A percentile compares a stretch with the other conserved stretches of the same genome.
Evolutionary conservation across 768 basidiomycete species (phyloP).

Genomic region (Calocera viscosa): DNA sequence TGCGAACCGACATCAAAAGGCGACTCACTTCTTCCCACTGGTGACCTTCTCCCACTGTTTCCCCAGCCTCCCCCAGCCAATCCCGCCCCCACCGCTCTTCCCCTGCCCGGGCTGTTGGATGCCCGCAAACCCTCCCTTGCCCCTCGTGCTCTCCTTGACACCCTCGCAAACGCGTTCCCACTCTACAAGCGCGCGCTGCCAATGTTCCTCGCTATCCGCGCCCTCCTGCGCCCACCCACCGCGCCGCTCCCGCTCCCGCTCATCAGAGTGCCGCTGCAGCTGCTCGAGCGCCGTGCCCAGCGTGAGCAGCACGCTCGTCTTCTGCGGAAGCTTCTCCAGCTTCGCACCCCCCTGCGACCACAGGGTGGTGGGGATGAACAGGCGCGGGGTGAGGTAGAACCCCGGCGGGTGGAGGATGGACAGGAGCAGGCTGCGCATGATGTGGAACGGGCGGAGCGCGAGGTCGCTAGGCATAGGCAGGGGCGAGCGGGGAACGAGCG

Average conservation of each 20-base stretch:
- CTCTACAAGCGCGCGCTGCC: constrained; percentile 67
- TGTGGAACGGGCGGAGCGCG: constrained; percentile 73
- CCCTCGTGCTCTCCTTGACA: constrained; percentile 68
- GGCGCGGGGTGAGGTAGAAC: constrained; percentile 73
- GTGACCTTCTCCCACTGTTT: constrained; percentile 70
- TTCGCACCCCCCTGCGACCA: constrained; percentile 89
- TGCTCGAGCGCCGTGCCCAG: constrained; percentile 69
- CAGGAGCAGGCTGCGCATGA: constrained; percentile 68
- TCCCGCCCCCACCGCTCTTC: constrained; percentile 57
- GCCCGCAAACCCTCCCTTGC: constrained; percentile 36
- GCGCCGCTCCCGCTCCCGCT: constrained; percentile 51
- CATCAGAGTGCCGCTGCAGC: constrained; percentile 25
- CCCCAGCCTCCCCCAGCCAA: constrained; percentile 62
- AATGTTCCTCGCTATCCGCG: constrained; percentile 59
- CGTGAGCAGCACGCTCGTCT: constrained; percentile 72
- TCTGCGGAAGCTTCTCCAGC: constrained; percentile 65
- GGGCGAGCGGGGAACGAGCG: constrained; percentile 55
- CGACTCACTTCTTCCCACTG: constrained; percentile 72
- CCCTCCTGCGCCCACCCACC: constrained; percentile 59
- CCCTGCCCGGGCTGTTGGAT: constrained; percentile 36
- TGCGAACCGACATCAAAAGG: neutral
- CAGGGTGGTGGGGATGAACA: constrained; percentile 80
- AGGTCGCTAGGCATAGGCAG: constrained; percentile 66
- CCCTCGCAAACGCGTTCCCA: constrained; percentile 68
- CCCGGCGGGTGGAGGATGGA: constrained; percentile 72